phyloP scores from a whole-genome alignment of 306 rosid species.

The Corylus avellana region DNA sequence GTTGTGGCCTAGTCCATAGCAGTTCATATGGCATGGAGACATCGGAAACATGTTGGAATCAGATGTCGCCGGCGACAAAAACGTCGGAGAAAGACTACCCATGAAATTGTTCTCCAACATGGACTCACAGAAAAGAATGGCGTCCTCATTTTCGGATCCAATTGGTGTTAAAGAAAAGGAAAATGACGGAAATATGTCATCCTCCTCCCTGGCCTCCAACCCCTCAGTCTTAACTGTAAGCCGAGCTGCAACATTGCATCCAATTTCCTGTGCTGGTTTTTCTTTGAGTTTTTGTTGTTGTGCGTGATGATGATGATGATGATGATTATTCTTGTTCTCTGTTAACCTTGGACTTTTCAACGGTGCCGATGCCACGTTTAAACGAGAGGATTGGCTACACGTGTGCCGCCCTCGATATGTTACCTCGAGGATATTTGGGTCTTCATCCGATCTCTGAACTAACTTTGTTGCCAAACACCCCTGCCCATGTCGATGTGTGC shows the following conservation, averaged over 20 bases:
- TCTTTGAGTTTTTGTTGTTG: slow-evolving; percentile 25
- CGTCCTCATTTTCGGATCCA: slow-evolving; percentile 41
- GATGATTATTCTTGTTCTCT: slow-evolving; percentile 27
- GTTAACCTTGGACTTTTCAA: slow-evolving; percentile 20
- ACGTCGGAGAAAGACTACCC: slow-evolving; percentile 30
- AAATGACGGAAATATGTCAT: slow-evolving; percentile 47
- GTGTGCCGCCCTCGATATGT: slow-evolving; percentile 70
- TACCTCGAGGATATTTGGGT: slow-evolving; percentile 44
- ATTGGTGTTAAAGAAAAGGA: slow-evolving; percentile 41
- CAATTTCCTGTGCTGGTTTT: slow-evolving; percentile 24
- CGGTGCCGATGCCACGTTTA: slow-evolving; percentile 28
- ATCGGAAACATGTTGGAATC: slow-evolving; percentile 45
- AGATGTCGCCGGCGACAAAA: slow-evolving; percentile 47
- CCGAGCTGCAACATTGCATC: slow-evolving; percentile 35
- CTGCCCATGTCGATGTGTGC: slow-evolving; percentile 60
- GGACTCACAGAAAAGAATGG: slow-evolving; percentile 33
- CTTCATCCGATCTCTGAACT: slow-evolving; percentile 74
- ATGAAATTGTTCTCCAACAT: slow-evolving; percentile 38
- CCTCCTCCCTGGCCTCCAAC: slow-evolving; percentile 32
- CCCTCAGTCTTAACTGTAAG: slow-evolving; percentile 47
- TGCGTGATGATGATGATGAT: background rate
- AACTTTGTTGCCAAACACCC: slow-evolving; percentile 88
- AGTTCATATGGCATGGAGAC: slow-evolving; percentile 34
- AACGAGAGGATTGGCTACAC: slow-evolving; percentile 47
- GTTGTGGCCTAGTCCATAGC: slow-evolving; percentile 36